Percentiles rank a stretch among this genome's conserved stretches.
phyloP scores from a whole-genome alignment of 352 stramenopile genomes.

The Globisporangium perplexum region DNA sequence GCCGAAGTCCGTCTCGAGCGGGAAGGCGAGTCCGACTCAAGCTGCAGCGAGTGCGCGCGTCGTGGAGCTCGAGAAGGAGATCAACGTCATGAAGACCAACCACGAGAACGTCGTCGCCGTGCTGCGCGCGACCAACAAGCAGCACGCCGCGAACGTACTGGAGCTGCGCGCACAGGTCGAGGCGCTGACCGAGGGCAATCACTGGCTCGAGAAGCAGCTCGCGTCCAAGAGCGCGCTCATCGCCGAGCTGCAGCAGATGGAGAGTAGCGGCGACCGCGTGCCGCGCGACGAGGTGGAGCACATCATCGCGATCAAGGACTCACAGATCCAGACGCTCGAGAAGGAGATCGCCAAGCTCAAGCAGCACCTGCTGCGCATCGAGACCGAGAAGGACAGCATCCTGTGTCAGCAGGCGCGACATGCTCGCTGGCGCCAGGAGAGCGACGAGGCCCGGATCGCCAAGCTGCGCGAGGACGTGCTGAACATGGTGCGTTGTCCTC shows the following conservation, averaged over 20 bases:
- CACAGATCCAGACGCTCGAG: conserved; percentile 52
- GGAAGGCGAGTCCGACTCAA: conserved; percentile 3
- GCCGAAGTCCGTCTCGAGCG: not conserved
- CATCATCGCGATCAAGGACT: conserved; percentile 44
- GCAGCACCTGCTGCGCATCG: conserved; percentile 29
- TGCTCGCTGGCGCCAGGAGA: conserved; percentile 31
- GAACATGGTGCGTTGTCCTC: conserved; percentile 30
- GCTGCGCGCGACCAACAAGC: conserved; percentile 61
- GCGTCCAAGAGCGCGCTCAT: conserved; percentile 51
- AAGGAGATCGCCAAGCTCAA: conserved; percentile 47
- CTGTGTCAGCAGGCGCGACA: conserved; percentile 45
- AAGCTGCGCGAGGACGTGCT: conserved; percentile 51
- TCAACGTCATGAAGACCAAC: conserved; percentile 51
- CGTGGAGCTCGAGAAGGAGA: conserved; percentile 57
- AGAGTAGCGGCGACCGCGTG: conserved; percentile 23
- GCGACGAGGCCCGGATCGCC: conserved; percentile 46
- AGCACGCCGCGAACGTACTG: conserved; percentile 57
- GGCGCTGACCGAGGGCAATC: conserved; percentile 49
- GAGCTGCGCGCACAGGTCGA: conserved; percentile 59
- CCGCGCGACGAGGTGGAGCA: conserved; percentile 36
- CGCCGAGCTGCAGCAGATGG: conserved; percentile 36
- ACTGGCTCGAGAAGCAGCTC: conserved; percentile 57
- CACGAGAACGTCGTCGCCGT: conserved; percentile 69
- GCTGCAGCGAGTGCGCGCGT: conserved; percentile 21
- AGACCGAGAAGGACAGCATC: conserved; percentile 52